Evolutionary conservation across 306 rosid genomes (phyloP).

Genomic region (Arachis hypogaea): DNA sequence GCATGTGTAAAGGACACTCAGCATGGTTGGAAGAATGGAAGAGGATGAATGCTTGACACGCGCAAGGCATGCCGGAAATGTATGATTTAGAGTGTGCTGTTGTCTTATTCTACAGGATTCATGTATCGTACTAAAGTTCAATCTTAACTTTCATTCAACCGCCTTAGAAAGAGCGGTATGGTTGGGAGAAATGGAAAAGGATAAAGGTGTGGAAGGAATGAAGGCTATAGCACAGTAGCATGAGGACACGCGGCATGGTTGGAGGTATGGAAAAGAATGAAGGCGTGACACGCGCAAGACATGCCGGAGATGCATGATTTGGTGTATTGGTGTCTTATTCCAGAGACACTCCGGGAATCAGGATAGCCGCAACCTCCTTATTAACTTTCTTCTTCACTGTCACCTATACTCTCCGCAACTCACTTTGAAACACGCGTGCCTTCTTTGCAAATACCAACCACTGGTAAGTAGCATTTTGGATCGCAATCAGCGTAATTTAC

Average conservation of each 20-base stretch:
- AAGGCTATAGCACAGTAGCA: no score
- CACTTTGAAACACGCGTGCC: background rate
- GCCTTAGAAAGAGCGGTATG: no score
- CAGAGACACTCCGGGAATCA: background rate
- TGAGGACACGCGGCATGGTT: slow-evolving; percentile 1
- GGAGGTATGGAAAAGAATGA: background rate
- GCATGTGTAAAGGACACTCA: background rate
- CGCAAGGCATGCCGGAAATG: slow-evolving; percentile 36
- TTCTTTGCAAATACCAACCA: no score
- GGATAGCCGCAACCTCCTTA: background rate
- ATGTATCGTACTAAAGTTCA: no score
- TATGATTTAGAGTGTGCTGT: background rate
- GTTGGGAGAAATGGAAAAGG: no score
- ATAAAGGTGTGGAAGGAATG: no score
- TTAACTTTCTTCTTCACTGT: background rate
- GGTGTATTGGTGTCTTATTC: background rate
- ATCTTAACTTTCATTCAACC: no score
- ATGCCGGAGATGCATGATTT: slow-evolving; percentile 20
- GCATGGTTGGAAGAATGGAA: background rate
- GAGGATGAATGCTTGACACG: slow-evolving; percentile 9
- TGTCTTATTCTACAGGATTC: background rate
- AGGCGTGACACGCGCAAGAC: slow-evolving; percentile 34
- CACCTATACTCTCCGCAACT: no score
- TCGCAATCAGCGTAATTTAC: background rate
- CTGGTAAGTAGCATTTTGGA: background rate